Conservation (phyloP, 805 yeast genomes). For the Zygotorulaspora sp. region DNA sequence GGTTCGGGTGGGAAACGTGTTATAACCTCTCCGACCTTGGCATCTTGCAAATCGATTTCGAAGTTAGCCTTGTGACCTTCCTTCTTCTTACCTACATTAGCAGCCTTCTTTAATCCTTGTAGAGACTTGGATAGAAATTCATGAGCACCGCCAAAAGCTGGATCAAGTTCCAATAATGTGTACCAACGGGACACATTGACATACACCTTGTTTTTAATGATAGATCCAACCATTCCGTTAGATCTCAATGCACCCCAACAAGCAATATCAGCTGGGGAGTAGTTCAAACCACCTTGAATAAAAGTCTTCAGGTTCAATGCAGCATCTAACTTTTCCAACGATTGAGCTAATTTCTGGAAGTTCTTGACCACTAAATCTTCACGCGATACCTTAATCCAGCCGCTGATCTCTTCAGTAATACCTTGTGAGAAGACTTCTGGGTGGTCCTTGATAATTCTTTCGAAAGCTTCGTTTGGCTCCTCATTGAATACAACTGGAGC, state of each 20-base stretch:
- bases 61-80: constrained; percentile 91
- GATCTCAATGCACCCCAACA: constrained; percentile 93
- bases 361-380: constrained; percentile 73
- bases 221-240: constrained; percentile 88
- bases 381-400: constrained; percentile 65
- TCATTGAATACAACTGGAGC: constrained; percentile 48
- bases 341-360: constrained; percentile 76
- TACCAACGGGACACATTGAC: constrained; percentile 93
- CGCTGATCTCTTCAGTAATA: constrained; percentile 38
- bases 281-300: constrained; percentile 55
- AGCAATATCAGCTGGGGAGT: constrained; percentile 76
- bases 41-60: constrained; percentile 88
- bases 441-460: constrained; percentile 47
- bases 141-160: constrained; percentile 63
- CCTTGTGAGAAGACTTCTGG: constrained; percentile 40
- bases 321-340: constrained; percentile 74
- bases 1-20: constrained; percentile 99
- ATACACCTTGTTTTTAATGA: constrained; percentile 78
- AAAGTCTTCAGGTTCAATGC: constrained; percentile 84
- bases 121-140: constrained; percentile 64
- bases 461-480: constrained; percentile 43
- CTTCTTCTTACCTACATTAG: constrained; percentile 66
- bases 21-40: constrained; percentile 90
- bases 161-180: constrained; percentile 62
- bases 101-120: constrained; percentile 66